These are phyloP conservation scores for Myxozyma monticola DNA, from an alignment of 805 yeast species.

Conservation along the genomic window DNA sequence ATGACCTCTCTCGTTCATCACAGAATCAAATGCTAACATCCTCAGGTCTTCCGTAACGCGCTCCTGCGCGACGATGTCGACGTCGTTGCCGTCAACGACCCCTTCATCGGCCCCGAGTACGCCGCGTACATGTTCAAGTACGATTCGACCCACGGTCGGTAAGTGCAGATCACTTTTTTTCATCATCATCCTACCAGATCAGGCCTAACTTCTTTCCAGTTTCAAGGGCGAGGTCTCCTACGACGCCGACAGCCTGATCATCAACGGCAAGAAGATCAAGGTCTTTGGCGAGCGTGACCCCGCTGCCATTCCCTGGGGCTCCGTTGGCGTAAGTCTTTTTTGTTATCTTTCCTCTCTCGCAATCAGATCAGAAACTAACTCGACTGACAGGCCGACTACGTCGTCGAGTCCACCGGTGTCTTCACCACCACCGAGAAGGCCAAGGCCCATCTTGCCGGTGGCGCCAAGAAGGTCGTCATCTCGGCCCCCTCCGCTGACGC, in stretches of 20 bases:
- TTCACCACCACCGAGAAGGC: constrained; percentile 83
- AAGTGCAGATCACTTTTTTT: constrained; percentile 1
- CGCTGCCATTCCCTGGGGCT: constrained; percentile 83
- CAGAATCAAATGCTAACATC: too few relatives aligned
- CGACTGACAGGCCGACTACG: constrained; percentile 79
- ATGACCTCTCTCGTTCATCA: background rate
- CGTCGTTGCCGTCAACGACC: constrained; percentile 87
- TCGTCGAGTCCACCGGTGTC: constrained; percentile 93
- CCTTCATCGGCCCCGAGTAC: constrained; percentile 84
- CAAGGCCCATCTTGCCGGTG: constrained; percentile 79
- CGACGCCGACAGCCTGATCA: constrained; percentile 53
- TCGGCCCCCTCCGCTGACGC: constrained; percentile 94
- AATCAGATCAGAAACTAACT: too few relatives aligned
- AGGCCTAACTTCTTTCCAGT: constrained; percentile 5
- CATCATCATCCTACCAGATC: background rate
- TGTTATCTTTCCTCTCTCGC: background rate
- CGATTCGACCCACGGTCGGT: constrained; percentile 87
- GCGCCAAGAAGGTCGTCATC: constrained; percentile 93
- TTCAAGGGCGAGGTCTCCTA: constrained; percentile 70
- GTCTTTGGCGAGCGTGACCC: constrained; percentile 85
- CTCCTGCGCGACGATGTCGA: constrained; percentile 70
- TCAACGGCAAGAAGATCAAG: constrained; percentile 66
- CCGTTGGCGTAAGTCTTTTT: constrained; percentile 66
- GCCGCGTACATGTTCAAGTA: constrained; percentile 95
- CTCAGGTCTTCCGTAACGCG: constrained; percentile 65